Conservation (phyloP, 2,329 filamentous ascomycete genomes). For the Hymenoscyphus infarciens region DNA sequence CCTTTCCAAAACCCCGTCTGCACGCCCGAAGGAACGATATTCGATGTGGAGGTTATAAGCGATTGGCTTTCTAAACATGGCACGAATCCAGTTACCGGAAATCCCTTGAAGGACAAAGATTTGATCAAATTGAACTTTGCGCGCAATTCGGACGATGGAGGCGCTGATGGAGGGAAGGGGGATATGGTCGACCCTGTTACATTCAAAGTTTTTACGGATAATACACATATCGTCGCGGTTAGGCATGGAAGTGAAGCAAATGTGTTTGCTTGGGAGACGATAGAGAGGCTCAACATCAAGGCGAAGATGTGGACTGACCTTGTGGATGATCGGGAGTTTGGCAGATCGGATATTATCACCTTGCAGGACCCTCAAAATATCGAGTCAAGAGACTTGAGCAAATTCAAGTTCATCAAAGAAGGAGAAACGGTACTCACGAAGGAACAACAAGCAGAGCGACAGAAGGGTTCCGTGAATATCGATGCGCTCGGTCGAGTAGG, state of each 20-base stretch:
- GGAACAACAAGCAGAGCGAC: conserved; percentile 65
- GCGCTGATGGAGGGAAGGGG: conserved; percentile 56
- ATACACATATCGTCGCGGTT: conserved; percentile 92
- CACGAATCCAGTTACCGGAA: conserved; percentile 85
- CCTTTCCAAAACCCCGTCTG: conserved; percentile 95
- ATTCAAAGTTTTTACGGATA: conserved; percentile 96
- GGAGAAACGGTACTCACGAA: conserved; percentile 67
- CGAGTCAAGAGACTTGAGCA: conserved; percentile 74
- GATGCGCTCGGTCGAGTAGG: conserved; percentile 73
- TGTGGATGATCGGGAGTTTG: conserved; percentile 81
- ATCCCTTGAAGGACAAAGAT: conserved; percentile 73
- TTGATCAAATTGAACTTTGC: conserved; percentile 88
- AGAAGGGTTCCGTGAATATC: conserved; percentile 69
- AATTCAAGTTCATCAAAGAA: conserved; percentile 86
- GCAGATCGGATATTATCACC: conserved; percentile 88
- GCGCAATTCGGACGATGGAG: conserved; percentile 71
- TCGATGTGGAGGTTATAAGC: conserved; percentile 90
- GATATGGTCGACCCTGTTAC: conserved; percentile 96
- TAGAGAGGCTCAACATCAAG: conserved; percentile 94
- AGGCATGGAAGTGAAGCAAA: conserved; percentile 79
- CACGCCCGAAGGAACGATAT: conserved; percentile 81
- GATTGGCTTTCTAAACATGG: conserved; percentile 92
- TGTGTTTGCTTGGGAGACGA: conserved; percentile 93
- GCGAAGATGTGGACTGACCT: conserved; percentile 93
- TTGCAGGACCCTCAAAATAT: conserved; percentile 94